Evolutionary conservation across 2,329 filamentous ascomycete genomes (phyloP).

Genomic region (Microsporum ferrugineum): DNA sequence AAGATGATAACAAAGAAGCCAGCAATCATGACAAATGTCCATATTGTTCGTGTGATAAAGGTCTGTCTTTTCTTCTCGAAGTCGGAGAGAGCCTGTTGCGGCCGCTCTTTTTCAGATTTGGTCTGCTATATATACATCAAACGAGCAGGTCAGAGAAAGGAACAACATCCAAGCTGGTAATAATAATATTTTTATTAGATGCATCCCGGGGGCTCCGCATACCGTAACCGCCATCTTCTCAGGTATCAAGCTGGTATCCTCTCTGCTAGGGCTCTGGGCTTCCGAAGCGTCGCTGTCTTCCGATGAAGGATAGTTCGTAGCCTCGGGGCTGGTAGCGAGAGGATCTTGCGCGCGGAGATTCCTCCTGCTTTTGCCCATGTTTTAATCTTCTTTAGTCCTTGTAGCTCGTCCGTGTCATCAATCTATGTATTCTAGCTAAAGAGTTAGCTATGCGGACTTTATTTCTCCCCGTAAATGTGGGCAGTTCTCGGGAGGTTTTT

Average conservation of each 20-base stretch:
- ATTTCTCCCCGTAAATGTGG: not conserved
- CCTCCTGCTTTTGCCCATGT: slow-evolving; percentile 45
- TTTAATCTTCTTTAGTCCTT: slow-evolving; percentile 5
- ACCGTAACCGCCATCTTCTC: slow-evolving; percentile 23
- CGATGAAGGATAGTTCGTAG: slow-evolving; percentile 44
- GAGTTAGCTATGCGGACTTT: not conserved
- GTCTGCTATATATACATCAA: not conserved
- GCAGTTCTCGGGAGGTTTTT: not conserved
- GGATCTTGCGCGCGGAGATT: slow-evolving; percentile 51
- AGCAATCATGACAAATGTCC: slow-evolving; percentile 95
- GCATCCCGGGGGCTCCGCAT: slow-evolving; percentile 4
- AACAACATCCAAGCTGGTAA: too few species aligned
- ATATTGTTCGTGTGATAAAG: slow-evolving; percentile 92
- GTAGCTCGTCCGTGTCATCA: slow-evolving; percentile 4
- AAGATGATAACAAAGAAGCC: slow-evolving; percentile 87
- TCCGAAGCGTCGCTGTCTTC: slow-evolving; percentile 45
- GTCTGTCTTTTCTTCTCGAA: slow-evolving; percentile 99
- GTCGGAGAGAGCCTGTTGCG: slow-evolving; percentile 42
- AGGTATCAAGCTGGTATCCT: slow-evolving; percentile 28
- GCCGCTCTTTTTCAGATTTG: slow-evolving; percentile 5
- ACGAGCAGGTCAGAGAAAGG: too few species aligned
- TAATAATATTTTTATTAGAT: too few species aligned
- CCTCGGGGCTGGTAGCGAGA: slow-evolving; percentile 31
- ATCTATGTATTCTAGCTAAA: not conserved
- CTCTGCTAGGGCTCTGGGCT: slow-evolving; percentile 40